These are phyloP conservation scores for Zygnema cylindricum DNA, from an alignment of 139 green algal species.

Conservation along the genomic window DNA sequence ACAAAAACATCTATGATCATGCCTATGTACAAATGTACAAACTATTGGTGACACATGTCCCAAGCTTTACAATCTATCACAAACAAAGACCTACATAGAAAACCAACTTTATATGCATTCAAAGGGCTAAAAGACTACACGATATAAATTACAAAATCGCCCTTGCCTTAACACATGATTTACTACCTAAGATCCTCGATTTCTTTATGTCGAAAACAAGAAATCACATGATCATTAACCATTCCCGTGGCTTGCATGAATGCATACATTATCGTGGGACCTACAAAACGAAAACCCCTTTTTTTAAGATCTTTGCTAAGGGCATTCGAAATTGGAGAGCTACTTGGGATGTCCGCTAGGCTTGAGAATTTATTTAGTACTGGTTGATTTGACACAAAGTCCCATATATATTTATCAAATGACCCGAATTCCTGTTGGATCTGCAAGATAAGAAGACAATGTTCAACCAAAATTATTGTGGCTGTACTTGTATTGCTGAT, in stretches of 20 bases:
- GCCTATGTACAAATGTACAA: too few relatives aligned
- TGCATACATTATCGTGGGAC: slow-evolving; percentile 9
- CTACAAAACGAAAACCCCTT: background rate
- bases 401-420: slow-evolving; percentile 23
- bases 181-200: background rate
- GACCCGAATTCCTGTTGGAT: slow-evolving; percentile 5
- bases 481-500: too few relatives aligned
- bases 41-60: too few relatives aligned
- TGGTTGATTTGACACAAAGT: background rate
- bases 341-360: background rate
- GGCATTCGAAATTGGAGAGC: background rate
- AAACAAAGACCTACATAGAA: too few relatives aligned
- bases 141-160: too few relatives aligned
- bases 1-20: too few relatives aligned
- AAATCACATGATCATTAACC: background rate
- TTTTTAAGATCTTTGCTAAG: slow-evolving; percentile 14
- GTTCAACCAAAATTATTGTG: too few relatives aligned
- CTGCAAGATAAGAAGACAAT: too few relatives aligned
- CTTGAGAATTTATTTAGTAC: background rate
- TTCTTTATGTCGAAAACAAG: background rate
- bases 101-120: too few relatives aligned
- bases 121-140: too few relatives aligned
- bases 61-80: too few relatives aligned
- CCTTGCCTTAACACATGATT: too few relatives aligned
- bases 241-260: slow-evolving; percentile 25